Base-by-base conservation (phyloP, 2,329 filamentous ascomycete genomes). In the Pseudocercospora fijiensis region DNA sequence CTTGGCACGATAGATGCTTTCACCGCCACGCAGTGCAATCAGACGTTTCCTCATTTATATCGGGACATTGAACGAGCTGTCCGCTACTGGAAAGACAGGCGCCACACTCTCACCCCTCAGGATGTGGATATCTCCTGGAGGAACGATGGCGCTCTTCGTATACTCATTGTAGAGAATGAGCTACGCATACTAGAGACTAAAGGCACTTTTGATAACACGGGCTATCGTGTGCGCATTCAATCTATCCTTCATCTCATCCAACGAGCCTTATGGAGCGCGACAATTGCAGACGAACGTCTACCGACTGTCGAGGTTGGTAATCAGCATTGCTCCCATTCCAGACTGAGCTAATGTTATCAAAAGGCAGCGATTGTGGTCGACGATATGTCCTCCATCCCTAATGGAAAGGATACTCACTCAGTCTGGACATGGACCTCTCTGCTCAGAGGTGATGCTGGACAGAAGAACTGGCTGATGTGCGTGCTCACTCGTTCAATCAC, bases 241-340 rank as follows among this genome's bases (percentile, higher is more conserved):
- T 78, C 79, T 1, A 78, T 78, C 0, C 71, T 83, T 4, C 75
- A 78, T 62, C 76, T 80, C 9, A 71, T 83, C 20, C 74, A 83
- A 61, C 79, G 80, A 18, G 80, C 82, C 2, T 71, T 84, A 7
- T 45, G 64, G 22, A 67, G 74, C 43, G 72, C 80, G 2, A 75
- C 75, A n/a, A 63, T 68, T 26, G 76, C 78, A 11, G 71, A 76
- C 6, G 64, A 70, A 41, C 70, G 62, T 20, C 74, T 83, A 3
- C 81, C 81, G 2, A 78, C 78, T 45, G 77, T 82, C 52, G 81
- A 83, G 66, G 82, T 83, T 37, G n/a, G 33, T 37, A 16, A 64
- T 74, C 78, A 13, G 77, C 82, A 58, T 79, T 77, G 16, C 73
- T 78, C 1, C 78, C 82, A 60, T 81, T 83, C 66, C 77, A 75